A percentile compares a stretch with the other conserved stretches of the same genome.
phyloP scores from a whole-genome alignment of 352 stramenopile genomes.

The Blastocystis sp. region DNA sequence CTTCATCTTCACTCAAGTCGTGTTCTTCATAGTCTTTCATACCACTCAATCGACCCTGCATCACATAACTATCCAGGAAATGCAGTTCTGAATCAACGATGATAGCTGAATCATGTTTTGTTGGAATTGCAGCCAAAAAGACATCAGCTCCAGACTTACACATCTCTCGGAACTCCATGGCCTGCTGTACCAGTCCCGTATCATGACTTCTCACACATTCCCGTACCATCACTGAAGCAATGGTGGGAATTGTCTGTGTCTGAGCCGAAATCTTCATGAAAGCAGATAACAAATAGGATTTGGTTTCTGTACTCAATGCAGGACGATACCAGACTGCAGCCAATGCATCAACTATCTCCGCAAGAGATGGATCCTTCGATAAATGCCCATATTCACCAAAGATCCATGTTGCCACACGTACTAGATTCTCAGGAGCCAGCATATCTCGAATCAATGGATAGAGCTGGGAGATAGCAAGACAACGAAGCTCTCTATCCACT shows the following conservation, averaged over 20 bases:
- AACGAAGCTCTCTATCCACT: slow-evolving; percentile 10
- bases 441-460: slow-evolving; percentile 39
- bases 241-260: slow-evolving; percentile 48
- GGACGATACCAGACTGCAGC: slow-evolving; percentile 50
- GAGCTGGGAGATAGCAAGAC: slow-evolving; percentile 30
- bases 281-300: slow-evolving; percentile 35
- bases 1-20: slow-evolving; percentile 52
- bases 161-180: slow-evolving; percentile 66
- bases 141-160: slow-evolving; percentile 39
- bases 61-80: slow-evolving; percentile 62
- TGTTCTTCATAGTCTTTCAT: slow-evolving; percentile 50
- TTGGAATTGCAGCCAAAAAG: slow-evolving; percentile 57
- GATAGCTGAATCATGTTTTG: not conserved
- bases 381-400: slow-evolving; percentile 59
- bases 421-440: slow-evolving; percentile 48
- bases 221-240: slow-evolving; percentile 48
- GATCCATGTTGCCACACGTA: slow-evolving; percentile 56
- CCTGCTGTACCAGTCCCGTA: slow-evolving; percentile 43
- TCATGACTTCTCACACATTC: slow-evolving; percentile 52
- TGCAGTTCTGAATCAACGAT: slow-evolving; percentile 32
- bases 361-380: slow-evolving; percentile 13
- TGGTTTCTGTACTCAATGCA: slow-evolving; percentile 31
- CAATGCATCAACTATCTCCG: slow-evolving; percentile 28
- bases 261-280: slow-evolving; percentile 68
- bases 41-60: slow-evolving; percentile 24